Base-by-base conservation (phyloP, 2,329 filamentous ascomycete genomes). In the Emericellopsis cladophorae region DNA sequence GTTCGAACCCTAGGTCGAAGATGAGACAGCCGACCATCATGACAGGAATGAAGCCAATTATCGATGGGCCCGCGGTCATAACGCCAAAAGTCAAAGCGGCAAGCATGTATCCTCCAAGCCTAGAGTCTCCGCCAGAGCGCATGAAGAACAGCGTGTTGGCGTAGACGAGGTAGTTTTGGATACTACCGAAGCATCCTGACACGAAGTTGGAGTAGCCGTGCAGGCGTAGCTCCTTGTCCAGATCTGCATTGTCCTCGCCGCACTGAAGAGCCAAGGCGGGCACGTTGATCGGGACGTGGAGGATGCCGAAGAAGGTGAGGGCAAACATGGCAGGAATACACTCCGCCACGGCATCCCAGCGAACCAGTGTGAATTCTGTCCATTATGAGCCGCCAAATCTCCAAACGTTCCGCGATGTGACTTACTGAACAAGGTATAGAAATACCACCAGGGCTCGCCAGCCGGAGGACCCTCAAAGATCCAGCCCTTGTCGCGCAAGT, bases 101-200 rank as follows among this genome's bases (percentile, higher is more conserved):
- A 39, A 98, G 72, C 67, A 95, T 75, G 22, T 89, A 72, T 4
- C 92, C 92, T 8, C 89, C 92, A 36, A 94, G 65, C 38, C 92
- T 80, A 51, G 79, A 89, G 55, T 93, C 79, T 16, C 90, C 92
- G 14, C 92, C 92, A 37, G 88, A 94, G 22, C 84, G 79, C 56
- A 96, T 94, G 60, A 98, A 96, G 42, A 98, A 79, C n/a, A 95
- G 76, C 47, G 88, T 95, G 57, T 98, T 98, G 44, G 90, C 90
- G 54, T 96, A 98, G 1, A 98, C 92, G 2, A 98, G 74, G 54
- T 98, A 98, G 58, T 98, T 98, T 61, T 93, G 74, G 44, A 98
- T 93, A 54, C 89, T 95, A 11, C 92, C 92, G 11, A 77, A 68
- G 46, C 81, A 76, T 3, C 92, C 92, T 8, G 90, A 96, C 10